A percentile compares a stretch with the other conserved stretches of the same genome.
phyloP scores from a whole-genome alignment of 306 rosid genomes.

The Sophora flavescens region DNA sequence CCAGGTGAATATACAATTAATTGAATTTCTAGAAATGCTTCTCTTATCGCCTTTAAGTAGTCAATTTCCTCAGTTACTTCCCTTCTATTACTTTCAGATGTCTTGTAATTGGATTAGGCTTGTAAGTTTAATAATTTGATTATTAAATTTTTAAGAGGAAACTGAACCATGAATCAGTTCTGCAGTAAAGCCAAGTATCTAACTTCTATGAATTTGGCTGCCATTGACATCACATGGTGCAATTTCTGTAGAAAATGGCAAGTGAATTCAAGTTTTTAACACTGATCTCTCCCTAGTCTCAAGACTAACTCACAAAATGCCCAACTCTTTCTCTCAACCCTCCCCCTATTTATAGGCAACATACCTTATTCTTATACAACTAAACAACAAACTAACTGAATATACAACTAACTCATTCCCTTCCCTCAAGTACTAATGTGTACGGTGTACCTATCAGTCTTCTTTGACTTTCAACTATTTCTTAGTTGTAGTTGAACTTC shows the following conservation, averaged over 20 bases:
- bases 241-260: slow-evolving; percentile 4
- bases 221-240: slow-evolving; percentile 17
- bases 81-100: slow-evolving; percentile 6
- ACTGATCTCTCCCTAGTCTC: background rate
- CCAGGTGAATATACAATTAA: slow-evolving; percentile 16
- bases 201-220: background rate
- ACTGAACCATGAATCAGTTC: slow-evolving; percentile 21
- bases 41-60: slow-evolving; percentile 15
- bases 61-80: slow-evolving; percentile 4
- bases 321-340: too few species aligned
- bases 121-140: background rate
- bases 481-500: background rate
- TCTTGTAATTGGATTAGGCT: background rate
- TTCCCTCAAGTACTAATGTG: too few species aligned
- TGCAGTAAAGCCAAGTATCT: slow-evolving; percentile 8
- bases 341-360: too few species aligned
- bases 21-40: slow-evolving; percentile 23
- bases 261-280: background rate
- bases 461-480: slow-evolving; percentile 6
- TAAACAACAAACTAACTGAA: too few species aligned
- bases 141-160: slow-evolving; percentile 4
- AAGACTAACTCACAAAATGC: too few species aligned
- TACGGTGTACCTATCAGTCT: background rate
- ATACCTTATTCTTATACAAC: too few species aligned
- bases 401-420: too few species aligned